Percentiles rank a stretch among this genome's conserved stretches.
Evolutionary conservation across 2,329 filamentous ascomycete genomes (phyloP).

Genomic region (Aaosphaeria pasadenensis): DNA sequence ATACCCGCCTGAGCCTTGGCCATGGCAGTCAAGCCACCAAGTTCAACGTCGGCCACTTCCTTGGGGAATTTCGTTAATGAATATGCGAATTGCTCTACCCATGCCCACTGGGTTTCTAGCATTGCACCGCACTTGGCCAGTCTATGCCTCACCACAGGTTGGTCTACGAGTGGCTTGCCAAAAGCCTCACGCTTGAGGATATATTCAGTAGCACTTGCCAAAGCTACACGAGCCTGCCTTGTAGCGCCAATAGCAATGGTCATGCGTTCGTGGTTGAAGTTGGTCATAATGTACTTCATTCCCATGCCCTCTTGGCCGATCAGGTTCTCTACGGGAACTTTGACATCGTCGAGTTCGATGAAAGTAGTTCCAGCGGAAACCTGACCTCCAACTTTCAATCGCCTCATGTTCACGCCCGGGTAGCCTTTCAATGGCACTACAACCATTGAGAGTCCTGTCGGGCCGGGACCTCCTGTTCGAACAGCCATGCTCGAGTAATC

Average conservation of each 20-base stretch:
- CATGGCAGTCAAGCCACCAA: constrained; percentile 70
- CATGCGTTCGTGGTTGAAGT: constrained; percentile 77
- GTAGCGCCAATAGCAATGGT: constrained; percentile 64
- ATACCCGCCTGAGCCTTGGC: constrained; percentile 71
- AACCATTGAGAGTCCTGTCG: constrained; percentile 62
- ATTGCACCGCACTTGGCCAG: constrained; percentile 67
- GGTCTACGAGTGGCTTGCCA: constrained; percentile 66
- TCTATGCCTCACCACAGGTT: constrained; percentile 71
- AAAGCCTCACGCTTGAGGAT: constrained; percentile 66
- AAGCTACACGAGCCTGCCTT: constrained; percentile 59
- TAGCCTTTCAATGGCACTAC: constrained; percentile 68
- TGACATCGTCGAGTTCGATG: constrained; percentile 73
- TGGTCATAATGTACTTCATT: constrained; percentile 73
- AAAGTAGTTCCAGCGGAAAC: constrained; percentile 67
- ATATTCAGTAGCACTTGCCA: constrained; percentile 60
- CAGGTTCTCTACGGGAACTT: constrained; percentile 67
- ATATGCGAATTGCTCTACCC: constrained; percentile 70
- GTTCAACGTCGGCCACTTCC: constrained; percentile 58
- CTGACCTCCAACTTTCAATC: constrained; percentile 65
- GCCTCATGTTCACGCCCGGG: constrained; percentile 65
- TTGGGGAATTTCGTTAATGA: constrained; percentile 62
- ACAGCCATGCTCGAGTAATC: constrained; percentile 70
- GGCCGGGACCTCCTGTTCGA: constrained; percentile 64
- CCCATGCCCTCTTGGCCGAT: constrained; percentile 68
- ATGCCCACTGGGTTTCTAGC: constrained; percentile 68